A percentile compares a stretch with the other conserved stretches of the same genome.
These are phyloP conservation scores for Dioscorea cayenensis DNA, from an alignment of 116 monocot genomes.

Conservation along the genomic window DNA sequence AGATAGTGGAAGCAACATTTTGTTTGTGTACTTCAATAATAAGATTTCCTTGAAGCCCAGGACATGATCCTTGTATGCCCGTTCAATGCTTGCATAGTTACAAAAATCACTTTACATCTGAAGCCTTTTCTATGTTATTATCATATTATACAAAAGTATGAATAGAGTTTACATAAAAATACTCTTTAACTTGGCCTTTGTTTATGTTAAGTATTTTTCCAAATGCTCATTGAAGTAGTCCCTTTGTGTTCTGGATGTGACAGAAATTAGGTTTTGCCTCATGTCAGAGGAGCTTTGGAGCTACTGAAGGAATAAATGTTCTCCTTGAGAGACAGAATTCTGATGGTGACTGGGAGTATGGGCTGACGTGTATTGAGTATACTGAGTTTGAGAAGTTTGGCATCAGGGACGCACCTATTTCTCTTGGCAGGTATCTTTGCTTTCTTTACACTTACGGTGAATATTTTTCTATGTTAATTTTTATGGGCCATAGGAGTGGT, in stretches of 20 bases:
- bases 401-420: slow-evolving; percentile 34
- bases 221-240: not conserved
- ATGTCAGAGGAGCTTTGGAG: slow-evolving; percentile 68
- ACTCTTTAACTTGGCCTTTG: no score
- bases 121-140: no score
- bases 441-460: not conserved
- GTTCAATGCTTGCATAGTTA: no score
- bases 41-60: no score
- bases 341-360: slow-evolving; percentile 80
- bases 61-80: no score
- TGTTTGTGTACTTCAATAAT: no score
- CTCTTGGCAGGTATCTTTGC: slow-evolving; percentile 46
- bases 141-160: no score
- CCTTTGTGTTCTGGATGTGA: slow-evolving; percentile 8
- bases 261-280: slow-evolving; percentile 99
- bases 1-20: not conserved
- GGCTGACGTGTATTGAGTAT: slow-evolving; percentile 89
- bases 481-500: not conserved
- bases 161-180: no score
- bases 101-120: no score
- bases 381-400: slow-evolving; percentile 96
- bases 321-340: slow-evolving; percentile 70
- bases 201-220: no score
- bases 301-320: slow-evolving; percentile 97
- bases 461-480: not conserved